These are phyloP conservation scores for Aspergillus udagawae DNA, from an alignment of 2,329 filamentous ascomycete genomes.

Conservation along the genomic window DNA sequence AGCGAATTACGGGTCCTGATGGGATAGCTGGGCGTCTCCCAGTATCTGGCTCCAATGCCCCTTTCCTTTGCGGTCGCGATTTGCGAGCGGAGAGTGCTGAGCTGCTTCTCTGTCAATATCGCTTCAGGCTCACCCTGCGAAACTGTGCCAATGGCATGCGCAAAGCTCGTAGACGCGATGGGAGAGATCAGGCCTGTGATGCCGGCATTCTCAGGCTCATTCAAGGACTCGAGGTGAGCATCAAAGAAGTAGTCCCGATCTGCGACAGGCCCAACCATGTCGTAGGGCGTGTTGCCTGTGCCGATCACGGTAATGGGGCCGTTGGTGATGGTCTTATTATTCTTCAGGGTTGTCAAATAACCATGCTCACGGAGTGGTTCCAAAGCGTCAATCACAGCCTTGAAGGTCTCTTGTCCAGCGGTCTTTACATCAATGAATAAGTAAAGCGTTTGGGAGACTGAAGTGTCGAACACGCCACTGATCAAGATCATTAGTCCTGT, in stretches of 20 bases:
- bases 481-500: neutral
- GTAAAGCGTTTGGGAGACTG: slow-evolving; percentile 55
- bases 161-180: slow-evolving; percentile 53
- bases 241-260: slow-evolving; percentile 59
- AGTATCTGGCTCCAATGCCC: slow-evolving; percentile 60
- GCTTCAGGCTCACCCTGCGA: slow-evolving; percentile 33
- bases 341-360: slow-evolving; percentile 52
- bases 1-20: slow-evolving; percentile 55
- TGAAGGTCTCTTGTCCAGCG: slow-evolving; percentile 52
- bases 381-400: slow-evolving; percentile 53
- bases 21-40: slow-evolving; percentile 59
- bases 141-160: slow-evolving; percentile 35
- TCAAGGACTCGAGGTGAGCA: slow-evolving; percentile 48
- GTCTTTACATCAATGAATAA: slow-evolving; percentile 64
- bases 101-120: slow-evolving; percentile 37
- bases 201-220: slow-evolving; percentile 36
- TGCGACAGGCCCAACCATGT: slow-evolving; percentile 44
- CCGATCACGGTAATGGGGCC: slow-evolving; percentile 59
- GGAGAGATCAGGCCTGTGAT: slow-evolving; percentile 49
- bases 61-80: slow-evolving; percentile 51
- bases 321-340: slow-evolving; percentile 40
- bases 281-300: slow-evolving; percentile 54
- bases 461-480: slow-evolving; percentile 58
- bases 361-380: slow-evolving; percentile 52
- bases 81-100: slow-evolving; percentile 50